Evolutionary conservation across 768 basidiomycete genomes (phyloP).

Genomic region (Calocybe indica): DNA sequence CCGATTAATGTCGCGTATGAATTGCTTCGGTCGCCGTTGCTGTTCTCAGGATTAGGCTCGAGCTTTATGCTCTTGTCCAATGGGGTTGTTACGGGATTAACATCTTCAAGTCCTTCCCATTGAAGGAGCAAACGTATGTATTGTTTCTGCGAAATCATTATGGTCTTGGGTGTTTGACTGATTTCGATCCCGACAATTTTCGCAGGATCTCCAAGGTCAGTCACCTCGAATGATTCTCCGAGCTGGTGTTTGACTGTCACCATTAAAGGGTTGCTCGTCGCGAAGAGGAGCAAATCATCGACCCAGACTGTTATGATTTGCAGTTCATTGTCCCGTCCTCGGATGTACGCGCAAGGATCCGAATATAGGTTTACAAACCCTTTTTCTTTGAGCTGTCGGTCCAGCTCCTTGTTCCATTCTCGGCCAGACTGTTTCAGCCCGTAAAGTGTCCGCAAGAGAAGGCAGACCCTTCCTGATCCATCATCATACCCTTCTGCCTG

Average conservation of each 20-base stretch:
- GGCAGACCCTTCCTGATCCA: conserved; percentile 4
- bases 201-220: conserved; percentile 6
- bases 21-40: neutral
- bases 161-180: conserved; percentile 8
- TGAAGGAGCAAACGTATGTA: too few species aligned
- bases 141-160: conserved; percentile 13
- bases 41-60: neutral
- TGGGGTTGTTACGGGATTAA: too few species aligned
- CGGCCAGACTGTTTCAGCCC: conserved; percentile 17
- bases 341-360: neutral
- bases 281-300: conserved; percentile 5
- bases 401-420: neutral
- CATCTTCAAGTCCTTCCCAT: too few species aligned
- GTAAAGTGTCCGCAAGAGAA: conserved; percentile 4
- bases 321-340: neutral
- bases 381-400: neutral
- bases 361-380: neutral
- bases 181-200: conserved; percentile 28
- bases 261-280: conserved; percentile 3
- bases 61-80: neutral
- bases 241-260: neutral
- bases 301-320: conserved; percentile 6
- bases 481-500: conserved; percentile 14
- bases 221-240: conserved; percentile 5
- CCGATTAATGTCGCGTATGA: conserved; percentile 17